Conservation (phyloP, 75 land plant genomes). For the Pinus tabuliformis region DNA sequence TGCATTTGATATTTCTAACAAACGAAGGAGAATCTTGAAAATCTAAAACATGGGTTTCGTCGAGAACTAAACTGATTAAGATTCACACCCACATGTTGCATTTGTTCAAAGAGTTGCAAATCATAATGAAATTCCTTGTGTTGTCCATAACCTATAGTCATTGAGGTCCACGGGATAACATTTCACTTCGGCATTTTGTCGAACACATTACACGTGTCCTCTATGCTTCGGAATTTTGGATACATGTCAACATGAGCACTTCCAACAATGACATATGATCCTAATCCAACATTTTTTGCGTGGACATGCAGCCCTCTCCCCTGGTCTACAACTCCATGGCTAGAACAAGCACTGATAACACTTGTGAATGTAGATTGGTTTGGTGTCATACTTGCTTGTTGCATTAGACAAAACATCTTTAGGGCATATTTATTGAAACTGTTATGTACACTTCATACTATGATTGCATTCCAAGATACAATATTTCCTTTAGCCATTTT, state of each 20-base stretch:
- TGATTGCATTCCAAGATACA: slow-evolving; percentile 67
- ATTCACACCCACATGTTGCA: too few relatives aligned
- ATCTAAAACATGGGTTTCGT: too few relatives aligned
- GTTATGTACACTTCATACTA: slow-evolving; percentile 34
- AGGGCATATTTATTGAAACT: slow-evolving; percentile 31
- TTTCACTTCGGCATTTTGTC: slow-evolving; percentile 35
- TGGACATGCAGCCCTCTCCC: slow-evolving; percentile 50
- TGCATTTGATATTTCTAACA: too few relatives aligned
- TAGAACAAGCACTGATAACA: slow-evolving; percentile 60
- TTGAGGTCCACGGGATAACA: slow-evolving; percentile 62
- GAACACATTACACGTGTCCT: slow-evolving; percentile 40
- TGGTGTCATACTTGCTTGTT: slow-evolving; percentile 17
- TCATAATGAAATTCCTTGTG: too few relatives aligned
- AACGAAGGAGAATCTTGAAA: too few relatives aligned
- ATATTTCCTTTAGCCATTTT: slow-evolving; percentile 35
- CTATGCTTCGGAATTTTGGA: slow-evolving; percentile 43
- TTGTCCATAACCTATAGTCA: slow-evolving; percentile 33
- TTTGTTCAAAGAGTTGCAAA: too few relatives aligned
- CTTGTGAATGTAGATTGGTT: slow-evolving; percentile 53
- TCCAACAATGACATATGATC: slow-evolving; percentile 42
- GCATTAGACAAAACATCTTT: slow-evolving; percentile 37
- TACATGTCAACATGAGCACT: slow-evolving; percentile 72
- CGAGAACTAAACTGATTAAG: too few relatives aligned
- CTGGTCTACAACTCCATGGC: slow-evolving; percentile 23
- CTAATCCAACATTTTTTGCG: slow-evolving; percentile 19